Conservation (phyloP, 1,284 basidiomycete species). For the Sphaerobolus stellatus region DNA sequence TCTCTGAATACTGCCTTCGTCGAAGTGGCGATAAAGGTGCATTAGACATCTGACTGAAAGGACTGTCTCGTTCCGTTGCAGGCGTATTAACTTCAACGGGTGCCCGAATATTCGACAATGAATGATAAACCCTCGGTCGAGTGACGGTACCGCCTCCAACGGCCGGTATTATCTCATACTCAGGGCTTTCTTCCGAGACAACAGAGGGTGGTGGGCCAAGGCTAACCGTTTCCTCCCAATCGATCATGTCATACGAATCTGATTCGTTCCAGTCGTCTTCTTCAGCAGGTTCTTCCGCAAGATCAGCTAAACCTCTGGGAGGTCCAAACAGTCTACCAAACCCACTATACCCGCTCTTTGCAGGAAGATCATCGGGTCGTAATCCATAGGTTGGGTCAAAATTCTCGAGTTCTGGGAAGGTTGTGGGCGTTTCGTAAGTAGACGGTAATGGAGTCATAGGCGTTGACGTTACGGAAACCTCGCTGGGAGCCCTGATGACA, state of each 20-base stretch:
- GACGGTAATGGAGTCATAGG: slow-evolving; percentile 22
- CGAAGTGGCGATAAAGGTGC: too few relatives aligned
- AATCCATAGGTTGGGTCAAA: slow-evolving; percentile 98
- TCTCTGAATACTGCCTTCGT: too few relatives aligned
- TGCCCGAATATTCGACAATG: slow-evolving; percentile 70
- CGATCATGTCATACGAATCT: slow-evolving; percentile 60
- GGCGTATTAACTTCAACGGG: too few relatives aligned
- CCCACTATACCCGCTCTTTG: slow-evolving; percentile 66
- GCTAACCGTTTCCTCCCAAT: slow-evolving; percentile 59
- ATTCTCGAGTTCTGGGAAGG: slow-evolving; percentile 82
- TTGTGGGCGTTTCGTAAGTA: slow-evolving; percentile 44
- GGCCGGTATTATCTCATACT: slow-evolving; percentile 72
- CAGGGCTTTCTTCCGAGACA: slow-evolving; percentile 37
- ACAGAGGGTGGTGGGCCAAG: slow-evolving; percentile 4
- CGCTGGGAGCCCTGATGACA: not conserved
- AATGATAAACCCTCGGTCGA: slow-evolving; percentile 71
- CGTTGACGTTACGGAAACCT: slow-evolving; percentile 13
- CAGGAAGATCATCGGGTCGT: slow-evolving; percentile 85
- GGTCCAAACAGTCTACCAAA: slow-evolving; percentile 72
- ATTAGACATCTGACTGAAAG: too few relatives aligned
- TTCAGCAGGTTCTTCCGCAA: slow-evolving; percentile 63
- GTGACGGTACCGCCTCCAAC: slow-evolving; percentile 77
- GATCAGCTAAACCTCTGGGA: slow-evolving; percentile 72
- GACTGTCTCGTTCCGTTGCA: too few relatives aligned
- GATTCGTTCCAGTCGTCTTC: slow-evolving; percentile 42